A percentile compares a stretch with the other conserved stretches of the same genome.
These are phyloP conservation scores for Sphaerulina vaccinii DNA, from an alignment of 2,329 filamentous ascomycete species.

Conservation along the genomic window DNA sequence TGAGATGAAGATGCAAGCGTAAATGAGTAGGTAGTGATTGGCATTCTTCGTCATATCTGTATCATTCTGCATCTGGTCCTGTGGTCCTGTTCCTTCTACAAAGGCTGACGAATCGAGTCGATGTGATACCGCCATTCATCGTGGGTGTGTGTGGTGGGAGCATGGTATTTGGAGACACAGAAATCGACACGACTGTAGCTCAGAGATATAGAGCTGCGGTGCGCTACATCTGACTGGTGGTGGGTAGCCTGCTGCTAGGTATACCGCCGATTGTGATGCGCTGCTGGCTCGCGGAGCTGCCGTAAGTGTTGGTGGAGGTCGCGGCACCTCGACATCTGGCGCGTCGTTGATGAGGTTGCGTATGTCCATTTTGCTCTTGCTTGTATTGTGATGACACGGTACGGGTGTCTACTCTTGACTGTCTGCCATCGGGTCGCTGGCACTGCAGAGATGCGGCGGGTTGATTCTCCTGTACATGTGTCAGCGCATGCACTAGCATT, in stretches of 20 bases:
- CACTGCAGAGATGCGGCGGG: not conserved
- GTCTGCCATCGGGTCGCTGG: not conserved
- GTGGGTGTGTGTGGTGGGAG: conserved; percentile 33
- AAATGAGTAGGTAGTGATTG: too few relatives aligned
- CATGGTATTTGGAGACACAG: conserved; percentile 73
- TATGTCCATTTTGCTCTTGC: conserved; percentile 33
- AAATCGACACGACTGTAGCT: conserved; percentile 68
- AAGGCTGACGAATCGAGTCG: too few relatives aligned
- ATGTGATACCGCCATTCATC: conserved; percentile 33
- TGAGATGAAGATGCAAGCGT: too few relatives aligned
- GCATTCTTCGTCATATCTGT: too few relatives aligned
- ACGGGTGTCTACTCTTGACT: not conserved
- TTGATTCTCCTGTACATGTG: not conserved
- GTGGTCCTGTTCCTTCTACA: too few relatives aligned
- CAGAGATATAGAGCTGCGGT: conserved; percentile 33
- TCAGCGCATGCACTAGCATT: not conserved
- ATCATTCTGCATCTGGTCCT: not conserved
- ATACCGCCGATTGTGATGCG: conserved; percentile 9
- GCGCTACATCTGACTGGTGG: conserved; percentile 19
- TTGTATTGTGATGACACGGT: not conserved
- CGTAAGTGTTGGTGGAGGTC: conserved; percentile 18
- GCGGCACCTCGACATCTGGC: conserved; percentile 27
- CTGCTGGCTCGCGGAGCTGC: conserved; percentile 16
- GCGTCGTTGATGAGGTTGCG: conserved; percentile 35
- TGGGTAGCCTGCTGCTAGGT: conserved; percentile 6